Evolutionary conservation across 176 grass and related monocot genomes (phyloP), one percentile per base, ranked within the genome.

Genomic region (Neostapfia colusana): DNA sequence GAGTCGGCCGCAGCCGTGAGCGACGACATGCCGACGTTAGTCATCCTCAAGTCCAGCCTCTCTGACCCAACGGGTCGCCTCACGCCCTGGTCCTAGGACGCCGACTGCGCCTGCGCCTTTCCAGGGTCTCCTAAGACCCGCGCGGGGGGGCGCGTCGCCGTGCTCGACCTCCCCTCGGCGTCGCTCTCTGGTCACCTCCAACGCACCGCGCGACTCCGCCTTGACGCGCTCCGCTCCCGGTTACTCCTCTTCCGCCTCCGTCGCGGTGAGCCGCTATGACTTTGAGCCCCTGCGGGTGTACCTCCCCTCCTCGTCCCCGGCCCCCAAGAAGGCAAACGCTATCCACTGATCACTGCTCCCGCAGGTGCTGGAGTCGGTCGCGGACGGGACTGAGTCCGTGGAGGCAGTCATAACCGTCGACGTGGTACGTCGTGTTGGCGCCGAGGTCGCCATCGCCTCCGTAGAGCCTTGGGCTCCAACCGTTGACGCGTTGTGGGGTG

Each of bases 11-110:
- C 20, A 24, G 63, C 68, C 31, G 54, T 95, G 17, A 95, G 70
- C 89, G 89, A 91, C 73, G 92, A 95, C 58, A 89, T 95, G 24
- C 92, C 91, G 23, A 89, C 89, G 41, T 77, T 95, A 49, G 90
- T 95, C 6, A 89, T 91, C 68, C 91, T 95, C 81, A 95, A 95
- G 82, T 90, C 89, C 37, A 89, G 81, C 48, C 79, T 95, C 15
- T 66, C 35, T 31, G 86, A 89, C 70, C 92, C 89, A 11, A 12
- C 35, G 68, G 77, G 83, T 62, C 77, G 65, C 67, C 86, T 95
- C 64, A 69, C 78, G 26, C 71, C 81, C 6, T 95, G 92, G 92
- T 91, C 88, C 43, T 89, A 95, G 84, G 92, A 95, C 67, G 84
- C 84, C 41, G 89, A 95, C 63, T 53, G 73, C 56, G 89, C 92